Evolutionary conservation across 164 flowering plant genomes (phyloP), one percentile per base, ranked within the genome.

Genomic region (Umbilicus rupestris): DNA sequence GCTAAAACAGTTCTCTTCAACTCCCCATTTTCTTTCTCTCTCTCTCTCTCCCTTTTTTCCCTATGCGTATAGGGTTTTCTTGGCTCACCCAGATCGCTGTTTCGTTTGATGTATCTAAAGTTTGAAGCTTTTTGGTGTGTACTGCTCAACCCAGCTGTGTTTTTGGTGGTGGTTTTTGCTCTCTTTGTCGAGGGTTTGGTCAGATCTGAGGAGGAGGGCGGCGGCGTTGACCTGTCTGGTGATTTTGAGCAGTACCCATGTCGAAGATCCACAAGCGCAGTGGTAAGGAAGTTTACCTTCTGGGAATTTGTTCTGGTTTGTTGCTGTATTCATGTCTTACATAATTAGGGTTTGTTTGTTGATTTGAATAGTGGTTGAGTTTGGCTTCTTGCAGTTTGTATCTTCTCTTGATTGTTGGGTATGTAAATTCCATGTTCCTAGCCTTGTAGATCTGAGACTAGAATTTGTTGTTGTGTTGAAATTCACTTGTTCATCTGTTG

Each of bases 101-200:
- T 47, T 47, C 24, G 8, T 7, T 47, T 47, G 20, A 47, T 47
- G 52, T 4, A 16, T 47, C 24, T n/a, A 47, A 47, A 47, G 52
- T 17, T 47, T 47, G 52, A 47, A 47, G 20, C 52, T 47, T 47
- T 47, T 19, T n/a, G 52, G 52, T 7, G 52, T 47, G 5, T 47
- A 63, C 65, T 63, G 65, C 29, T 63, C 42, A 63, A 14, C 65
- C 28, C 29, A 37, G 42, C 15, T 37, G 42, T 63, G 45, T 12
- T 33, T 29, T 55, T 20, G 60, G 60, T 55, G 9, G 60, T 55
- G 16, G 5, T 63, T 63, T 63, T 63, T 63, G 42, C 65, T 63
- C 46, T 37, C 45, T 37, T 37, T 63, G 20, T 35, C 39, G 45
- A 63, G 60, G 60, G 16, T 28, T 55, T 55, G 16, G 8, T 55